A percentile compares a stretch with the other conserved stretches of the same genome.
Evolutionary conservation across 768 basidiomycete species (phyloP).

Genomic region (Boletus tomentosulus): DNA sequence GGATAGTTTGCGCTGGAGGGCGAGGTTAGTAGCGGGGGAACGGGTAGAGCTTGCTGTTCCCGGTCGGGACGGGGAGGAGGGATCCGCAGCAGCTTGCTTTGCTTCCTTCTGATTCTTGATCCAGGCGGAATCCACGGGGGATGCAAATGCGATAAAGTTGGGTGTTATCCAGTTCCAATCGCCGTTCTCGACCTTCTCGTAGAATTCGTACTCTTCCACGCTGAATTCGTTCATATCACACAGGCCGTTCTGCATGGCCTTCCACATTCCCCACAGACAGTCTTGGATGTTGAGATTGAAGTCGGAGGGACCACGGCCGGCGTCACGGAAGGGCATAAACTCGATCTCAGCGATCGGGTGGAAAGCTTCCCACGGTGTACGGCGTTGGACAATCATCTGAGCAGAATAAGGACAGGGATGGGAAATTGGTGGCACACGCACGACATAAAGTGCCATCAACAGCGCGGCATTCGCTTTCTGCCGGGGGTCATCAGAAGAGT

Average conservation of each 20-base stretch:
- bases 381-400: constrained; percentile 89
- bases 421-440: constrained; percentile 39
- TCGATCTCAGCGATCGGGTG: constrained; percentile 89
- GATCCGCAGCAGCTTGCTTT: constrained; percentile 35
- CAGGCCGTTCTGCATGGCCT: constrained; percentile 85
- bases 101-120: constrained; percentile 72
- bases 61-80: constrained; percentile 27
- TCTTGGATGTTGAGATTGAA: constrained; percentile 94
- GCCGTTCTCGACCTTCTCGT: constrained; percentile 93
- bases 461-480: constrained; percentile 92
- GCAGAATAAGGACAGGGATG: constrained; percentile 14
- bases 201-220: constrained; percentile 88
- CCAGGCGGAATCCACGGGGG: constrained; percentile 79
- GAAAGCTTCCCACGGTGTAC: constrained; percentile 92
- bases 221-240: constrained; percentile 95
- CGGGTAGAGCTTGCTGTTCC: constrained; percentile 21
- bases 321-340: constrained; percentile 95
- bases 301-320: constrained; percentile 87
- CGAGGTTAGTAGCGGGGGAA: constrained; percentile 40
- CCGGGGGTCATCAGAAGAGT: constrained; percentile 81
- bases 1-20: constrained; percentile 73
- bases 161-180: constrained; percentile 97
- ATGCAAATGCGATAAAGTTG: constrained; percentile 91
- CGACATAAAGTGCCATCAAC: constrained; percentile 90
- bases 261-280: constrained; percentile 84